Base-by-base conservation (phyloP, 228 moss, liverwort and hornwort genomes). In the Sphagnum magellanicum region DNA sequence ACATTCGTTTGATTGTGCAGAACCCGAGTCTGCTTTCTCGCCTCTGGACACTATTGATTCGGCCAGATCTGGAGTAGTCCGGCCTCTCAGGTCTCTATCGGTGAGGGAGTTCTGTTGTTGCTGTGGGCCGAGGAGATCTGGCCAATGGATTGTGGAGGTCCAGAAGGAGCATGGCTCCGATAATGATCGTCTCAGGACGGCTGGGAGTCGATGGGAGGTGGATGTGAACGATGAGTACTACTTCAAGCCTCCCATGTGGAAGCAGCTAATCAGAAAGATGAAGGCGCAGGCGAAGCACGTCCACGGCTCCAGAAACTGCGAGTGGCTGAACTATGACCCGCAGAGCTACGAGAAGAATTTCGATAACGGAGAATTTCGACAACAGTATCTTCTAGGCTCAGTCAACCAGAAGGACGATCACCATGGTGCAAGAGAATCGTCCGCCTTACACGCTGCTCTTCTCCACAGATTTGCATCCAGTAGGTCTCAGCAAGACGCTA, bases 321-420 rank as follows among this genome's bases (percentile, higher is more conserved):
- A 72, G 32, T 86, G 80, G 82, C 73, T 75, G 64, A 86, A 86
- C 67, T 86, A 86, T 55, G 83, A 86, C 68, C 53, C 74, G 16
- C 83, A 86, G 68, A 86, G 83, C 74, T 86, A 86, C 50, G 63
- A 78, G 74, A 86, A 86, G 78, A 86, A 86, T 49, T 86, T 86
- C 52, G 86, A 86, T 55, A 76, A 86, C 47, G 86, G 86, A 9
- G 63, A 67, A 5, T 85, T 81, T 81, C 67, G 86, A 16, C 77
- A 82, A 48, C 70, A 70, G 10, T 49, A 17, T 15, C 10, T 60
- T 51, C 4, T 10, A 4, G 16, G 9, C 61, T 16, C 16, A 8
- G 16, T 61, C 51, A 61, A 17, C 17, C 61, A 70, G 6, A 73
- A 67, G 52, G 58, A 60, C 59, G 75, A 66, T 32, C 70, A 82